phyloP scores from a whole-genome alignment of 2,329 filamentous ascomycete genomes.

The Fonsecaea monophora region DNA sequence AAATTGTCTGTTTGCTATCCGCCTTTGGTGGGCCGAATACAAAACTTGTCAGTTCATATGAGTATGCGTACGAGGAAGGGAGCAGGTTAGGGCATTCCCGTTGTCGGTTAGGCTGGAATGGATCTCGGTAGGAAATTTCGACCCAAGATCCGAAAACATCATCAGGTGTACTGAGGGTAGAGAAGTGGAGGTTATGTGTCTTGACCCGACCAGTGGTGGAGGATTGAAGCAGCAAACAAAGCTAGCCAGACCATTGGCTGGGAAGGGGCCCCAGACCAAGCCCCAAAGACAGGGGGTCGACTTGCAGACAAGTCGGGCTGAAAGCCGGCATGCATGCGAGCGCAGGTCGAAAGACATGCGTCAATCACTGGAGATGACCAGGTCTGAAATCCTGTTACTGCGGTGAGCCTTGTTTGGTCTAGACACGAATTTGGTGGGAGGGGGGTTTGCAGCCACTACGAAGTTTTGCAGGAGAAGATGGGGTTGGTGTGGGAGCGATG shows the following conservation, averaged over 20 bases:
- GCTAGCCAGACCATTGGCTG: conserved; percentile 17
- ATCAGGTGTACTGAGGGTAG: background rate
- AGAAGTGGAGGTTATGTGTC: conserved; percentile 13
- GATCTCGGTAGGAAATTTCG: conserved; percentile 4
- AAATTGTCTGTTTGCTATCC: background rate
- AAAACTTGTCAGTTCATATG: background rate
- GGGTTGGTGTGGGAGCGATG: background rate
- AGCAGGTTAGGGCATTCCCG: background rate
- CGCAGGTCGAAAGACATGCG: conserved; percentile 4
- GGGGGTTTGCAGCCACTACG: background rate
- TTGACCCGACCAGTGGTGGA: conserved; percentile 17
- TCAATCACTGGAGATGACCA: conserved; percentile 4
- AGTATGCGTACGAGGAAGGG: background rate
- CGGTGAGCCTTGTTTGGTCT: conserved; percentile 2
- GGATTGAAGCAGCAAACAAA: conserved; percentile 26
- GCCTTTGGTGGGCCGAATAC: background rate
- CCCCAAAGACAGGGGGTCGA: conserved; percentile 19
- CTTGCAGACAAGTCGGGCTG: background rate
- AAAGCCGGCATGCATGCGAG: conserved; percentile 5
- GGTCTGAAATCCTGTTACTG: background rate
- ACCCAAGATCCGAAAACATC: conserved; percentile 7
- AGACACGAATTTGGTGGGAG: conserved; percentile 4
- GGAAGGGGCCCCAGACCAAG: conserved; percentile 8
- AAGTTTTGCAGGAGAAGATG: background rate
- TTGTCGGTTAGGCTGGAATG: background rate